Evolutionary conservation across 2,329 filamentous ascomycete genomes (phyloP).

Genomic region (Parafenestella ontariensis): DNA sequence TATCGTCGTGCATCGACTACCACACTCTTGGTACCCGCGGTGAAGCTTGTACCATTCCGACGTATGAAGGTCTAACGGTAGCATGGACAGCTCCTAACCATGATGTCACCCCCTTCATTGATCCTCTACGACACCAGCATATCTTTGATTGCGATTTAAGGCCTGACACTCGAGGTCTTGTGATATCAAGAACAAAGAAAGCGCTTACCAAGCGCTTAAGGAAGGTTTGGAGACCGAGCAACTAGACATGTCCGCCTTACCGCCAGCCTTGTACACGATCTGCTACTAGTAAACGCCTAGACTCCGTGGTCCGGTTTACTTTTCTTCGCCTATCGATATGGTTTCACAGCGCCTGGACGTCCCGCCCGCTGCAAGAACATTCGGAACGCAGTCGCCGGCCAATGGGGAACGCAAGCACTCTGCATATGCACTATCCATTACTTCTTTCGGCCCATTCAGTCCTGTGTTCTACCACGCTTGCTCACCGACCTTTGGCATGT

Average conservation of each 20-base stretch:
- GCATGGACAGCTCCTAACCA: too few relatives aligned
- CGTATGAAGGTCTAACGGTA: too few relatives aligned
- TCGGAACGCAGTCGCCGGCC: not conserved
- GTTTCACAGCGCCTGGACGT: not conserved
- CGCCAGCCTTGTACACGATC: not conserved
- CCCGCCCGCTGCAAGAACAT: not conserved
- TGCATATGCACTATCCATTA: not conserved
- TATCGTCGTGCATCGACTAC: too few relatives aligned
- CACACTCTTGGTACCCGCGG: too few relatives aligned
- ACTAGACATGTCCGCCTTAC: not conserved
- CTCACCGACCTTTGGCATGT: not conserved
- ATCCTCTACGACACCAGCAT: too few relatives aligned
- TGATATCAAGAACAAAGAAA: not conserved
- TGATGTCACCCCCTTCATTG: too few relatives aligned
- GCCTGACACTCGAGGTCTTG: not conserved
- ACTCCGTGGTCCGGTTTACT: not conserved
- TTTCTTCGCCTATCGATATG: not conserved
- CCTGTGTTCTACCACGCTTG: not conserved
- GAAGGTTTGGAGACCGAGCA: not conserved
- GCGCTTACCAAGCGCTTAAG: not conserved
- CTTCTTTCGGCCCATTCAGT: not conserved
- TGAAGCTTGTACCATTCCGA: too few relatives aligned
- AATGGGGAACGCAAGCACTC: not conserved
- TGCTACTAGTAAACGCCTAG: not conserved
- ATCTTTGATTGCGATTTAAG: not conserved